A percentile compares a stretch with the other conserved stretches of the same genome.
Conservation (phyloP, 2,329 filamentous ascomycete genomes). For the Ilyonectria mors-panacis region DNA sequence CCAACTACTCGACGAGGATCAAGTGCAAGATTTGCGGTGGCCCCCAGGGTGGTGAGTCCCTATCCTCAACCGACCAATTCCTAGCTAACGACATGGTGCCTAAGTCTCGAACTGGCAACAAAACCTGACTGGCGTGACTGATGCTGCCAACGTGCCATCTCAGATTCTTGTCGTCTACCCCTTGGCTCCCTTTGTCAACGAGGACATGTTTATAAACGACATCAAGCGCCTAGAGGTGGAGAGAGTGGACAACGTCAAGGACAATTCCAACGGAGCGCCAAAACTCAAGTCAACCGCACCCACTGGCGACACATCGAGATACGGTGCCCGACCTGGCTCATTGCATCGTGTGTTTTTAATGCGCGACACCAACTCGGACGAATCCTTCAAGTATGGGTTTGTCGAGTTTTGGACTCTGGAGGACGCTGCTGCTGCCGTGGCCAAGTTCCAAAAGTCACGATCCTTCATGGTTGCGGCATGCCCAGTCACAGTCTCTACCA, state of each 20-base stretch:
- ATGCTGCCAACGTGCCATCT: conserved; percentile 71
- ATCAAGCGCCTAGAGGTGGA: conserved; percentile 80
- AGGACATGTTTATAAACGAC: conserved; percentile 80
- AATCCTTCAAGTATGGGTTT: conserved; percentile 87
- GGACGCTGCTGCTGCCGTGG: conserved; percentile 81
- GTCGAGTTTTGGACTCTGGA: conserved; percentile 84
- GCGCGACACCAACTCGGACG: conserved; percentile 78
- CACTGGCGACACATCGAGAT: conserved; percentile 68
- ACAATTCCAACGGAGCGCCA: conserved; percentile 60
- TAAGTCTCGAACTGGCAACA: conserved; percentile 50
- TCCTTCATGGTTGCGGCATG: conserved; percentile 85
- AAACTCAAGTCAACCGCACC: conserved; percentile 74
- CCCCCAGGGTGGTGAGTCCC: conserved; percentile 49
- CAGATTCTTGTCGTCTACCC: conserved; percentile 84
- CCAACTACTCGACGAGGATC: conserved; percentile 56
- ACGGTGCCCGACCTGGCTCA: conserved; percentile 81
- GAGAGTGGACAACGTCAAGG: conserved; percentile 65
- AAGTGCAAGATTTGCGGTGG: conserved; percentile 58
- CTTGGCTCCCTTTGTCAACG: conserved; percentile 78
- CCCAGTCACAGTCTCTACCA: conserved; percentile 79
- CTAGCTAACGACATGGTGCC: conserved; percentile 14
- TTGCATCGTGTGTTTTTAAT: conserved; percentile 83
- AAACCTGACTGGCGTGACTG: conserved; percentile 63
- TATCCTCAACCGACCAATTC: background rate
- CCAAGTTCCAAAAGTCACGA: conserved; percentile 79